Evolutionary conservation across 2,329 filamentous ascomycete species (phyloP), one percentile per base, ranked within the genome.

Genomic region (Paecilomyces sp.): DNA sequence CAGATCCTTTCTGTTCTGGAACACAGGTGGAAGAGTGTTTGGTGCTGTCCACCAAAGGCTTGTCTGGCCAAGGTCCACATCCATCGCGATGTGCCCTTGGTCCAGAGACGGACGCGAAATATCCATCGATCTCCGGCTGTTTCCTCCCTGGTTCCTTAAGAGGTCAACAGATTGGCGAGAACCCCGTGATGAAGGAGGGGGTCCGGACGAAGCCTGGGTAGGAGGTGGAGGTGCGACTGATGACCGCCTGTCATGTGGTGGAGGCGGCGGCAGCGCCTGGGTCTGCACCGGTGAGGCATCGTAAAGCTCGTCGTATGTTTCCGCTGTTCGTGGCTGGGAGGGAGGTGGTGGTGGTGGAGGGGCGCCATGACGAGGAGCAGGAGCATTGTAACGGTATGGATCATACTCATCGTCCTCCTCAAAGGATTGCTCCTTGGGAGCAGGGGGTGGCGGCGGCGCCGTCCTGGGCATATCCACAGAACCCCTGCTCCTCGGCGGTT

Each of bases 11-110:
- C 93, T 88, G 55, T 86, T 87, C 71, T 96, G 90, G 62, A 97
- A 85, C 1, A 85, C 84, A 0, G 93, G 92, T 2, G 94, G 94
- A 1, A 92, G 83, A 41, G 85, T 85, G 63, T 90, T 90, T 11
- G 88, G 81, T 68, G 92, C 87, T 41, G 88, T 85, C 92, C 93
- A 99, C 94, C 94, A 99, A 56, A 88, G 84, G 18, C 86, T 89
- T 56, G 83, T 82, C 53, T 84, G 80, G 12, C 85, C 87, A 41
- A 97, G 80, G 68, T 97, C 92, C 59, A 97, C 77, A 61, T 97
- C 92, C 59, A 87, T 88, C 50, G 94, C 94, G 63, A 97, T 93
- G 70, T 87, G 95, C 1, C 91, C 90, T 53, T 88, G 86, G 64
- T 93, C 90, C 61, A 87, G 83, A 5, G 88, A 88, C 1, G 90